Percentiles rank a stretch among this genome's conserved stretches.
Conservation (phyloP, 2,329 filamentous ascomycete genomes). For the Pyricularia pennisetigena region DNA sequence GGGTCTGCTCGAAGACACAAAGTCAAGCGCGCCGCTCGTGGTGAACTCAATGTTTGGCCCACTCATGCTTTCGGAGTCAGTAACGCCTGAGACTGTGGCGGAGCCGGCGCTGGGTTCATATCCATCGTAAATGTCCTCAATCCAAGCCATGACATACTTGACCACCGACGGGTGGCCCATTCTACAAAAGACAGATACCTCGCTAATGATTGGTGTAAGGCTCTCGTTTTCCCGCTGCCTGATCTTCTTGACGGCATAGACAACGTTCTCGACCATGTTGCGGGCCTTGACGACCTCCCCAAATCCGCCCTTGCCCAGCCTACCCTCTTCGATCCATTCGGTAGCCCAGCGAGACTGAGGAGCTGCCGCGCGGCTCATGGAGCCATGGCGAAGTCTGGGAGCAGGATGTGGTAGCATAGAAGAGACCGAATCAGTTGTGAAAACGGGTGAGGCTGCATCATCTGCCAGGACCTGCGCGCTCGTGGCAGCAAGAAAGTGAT, state of each 20-base stretch:
- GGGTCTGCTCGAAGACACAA: conserved; percentile 77
- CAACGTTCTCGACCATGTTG: conserved; percentile 85
- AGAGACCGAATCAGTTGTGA: conserved; percentile 29
- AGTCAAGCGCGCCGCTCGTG: conserved; percentile 74
- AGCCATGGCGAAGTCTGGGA: conserved; percentile 50
- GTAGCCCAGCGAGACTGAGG: conserved; percentile 3
- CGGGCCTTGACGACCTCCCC: conserved; percentile 93
- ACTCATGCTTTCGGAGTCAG: conserved; percentile 15
- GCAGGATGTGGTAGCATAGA: conserved; percentile 29
- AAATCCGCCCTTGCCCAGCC: conserved; percentile 87
- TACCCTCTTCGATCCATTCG: conserved; percentile 58
- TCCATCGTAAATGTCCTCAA: conserved; percentile 57
- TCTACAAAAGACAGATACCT: conserved; percentile 82
- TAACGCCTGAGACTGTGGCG: conserved; percentile 2
- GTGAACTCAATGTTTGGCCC: conserved; percentile 46
- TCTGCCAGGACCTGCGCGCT: conserved; percentile 49
- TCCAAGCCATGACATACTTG: conserved; percentile 92
- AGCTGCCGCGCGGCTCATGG: conserved; percentile 31
- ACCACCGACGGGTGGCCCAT: conserved; percentile 82
- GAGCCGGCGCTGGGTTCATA: conserved; percentile 39
- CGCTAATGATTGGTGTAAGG: conserved; percentile 72
- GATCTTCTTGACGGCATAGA: conserved; percentile 97
- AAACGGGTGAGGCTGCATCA: conserved; percentile 23
- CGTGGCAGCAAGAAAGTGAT: conserved; percentile 52
- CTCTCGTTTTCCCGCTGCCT: conserved; percentile 70